Percentiles rank a stretch among this genome's conserved stretches.
Evolutionary conservation across 1,284 basidiomycete genomes (phyloP).

Genomic region (Boletus mariae): DNA sequence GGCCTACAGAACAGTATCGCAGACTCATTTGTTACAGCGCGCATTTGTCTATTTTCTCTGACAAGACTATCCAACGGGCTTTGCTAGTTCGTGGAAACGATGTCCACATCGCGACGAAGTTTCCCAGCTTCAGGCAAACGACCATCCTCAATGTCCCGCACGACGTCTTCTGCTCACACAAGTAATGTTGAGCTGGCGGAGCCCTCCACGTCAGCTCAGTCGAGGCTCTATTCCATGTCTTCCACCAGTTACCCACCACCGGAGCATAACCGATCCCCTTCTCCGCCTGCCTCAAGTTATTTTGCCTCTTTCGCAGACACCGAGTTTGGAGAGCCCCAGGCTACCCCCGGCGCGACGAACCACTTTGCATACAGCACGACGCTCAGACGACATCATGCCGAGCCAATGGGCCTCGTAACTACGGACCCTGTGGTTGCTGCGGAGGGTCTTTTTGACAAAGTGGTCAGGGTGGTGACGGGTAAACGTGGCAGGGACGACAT

Average conservation of each 20-base stretch:
- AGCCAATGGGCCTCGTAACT: slow-evolving; percentile 30
- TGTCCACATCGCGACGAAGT: slow-evolving; percentile 31
- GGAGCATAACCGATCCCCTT: slow-evolving; percentile 40
- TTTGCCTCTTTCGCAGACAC: slow-evolving; percentile 56
- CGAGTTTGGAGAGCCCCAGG: slow-evolving; percentile 47
- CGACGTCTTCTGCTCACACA: slow-evolving; percentile 3
- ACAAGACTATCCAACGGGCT: not conserved
- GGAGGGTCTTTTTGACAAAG: slow-evolving; percentile 42
- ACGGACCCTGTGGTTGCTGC: slow-evolving; percentile 36
- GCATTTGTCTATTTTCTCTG: not conserved
- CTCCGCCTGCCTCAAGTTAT: slow-evolving; percentile 76
- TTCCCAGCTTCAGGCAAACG: slow-evolving; percentile 21
- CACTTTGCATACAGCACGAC: slow-evolving; percentile 85
- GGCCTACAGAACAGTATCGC: not conserved
- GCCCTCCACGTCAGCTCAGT: slow-evolving; percentile 21
- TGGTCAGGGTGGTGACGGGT: slow-evolving; percentile 43
- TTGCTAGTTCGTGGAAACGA: slow-evolving; percentile 5
- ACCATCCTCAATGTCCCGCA: slow-evolving; percentile 3
- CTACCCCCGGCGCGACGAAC: slow-evolving; percentile 56
- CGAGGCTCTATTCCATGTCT: slow-evolving; percentile 8
- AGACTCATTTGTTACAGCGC: not conserved
- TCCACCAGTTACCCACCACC: slow-evolving; percentile 5
- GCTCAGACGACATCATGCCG: slow-evolving; percentile 60
- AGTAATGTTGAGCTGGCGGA: slow-evolving; percentile 16
- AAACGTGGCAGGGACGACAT: slow-evolving; percentile 19